Percentiles rank a stretch among this genome's conserved stretches.
These are phyloP conservation scores for Backusella australiensis DNA, from an alignment of 192 early-diverging fungal genomes.

Conservation along the genomic window DNA sequence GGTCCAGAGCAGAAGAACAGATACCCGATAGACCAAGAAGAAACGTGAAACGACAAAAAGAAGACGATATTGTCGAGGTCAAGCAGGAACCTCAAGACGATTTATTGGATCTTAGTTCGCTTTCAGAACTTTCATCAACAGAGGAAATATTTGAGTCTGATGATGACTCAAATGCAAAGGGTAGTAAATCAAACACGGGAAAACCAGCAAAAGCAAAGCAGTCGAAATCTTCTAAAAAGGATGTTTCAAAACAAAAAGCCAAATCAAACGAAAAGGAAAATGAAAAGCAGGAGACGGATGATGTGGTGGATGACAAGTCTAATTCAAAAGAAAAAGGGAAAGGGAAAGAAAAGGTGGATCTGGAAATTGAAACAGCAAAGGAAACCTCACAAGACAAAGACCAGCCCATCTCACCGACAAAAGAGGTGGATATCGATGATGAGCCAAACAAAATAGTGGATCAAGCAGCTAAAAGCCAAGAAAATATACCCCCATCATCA, in stretches of 20 bases:
- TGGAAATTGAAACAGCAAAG: background rate
- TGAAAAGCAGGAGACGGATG: background rate
- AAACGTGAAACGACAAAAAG: background rate
- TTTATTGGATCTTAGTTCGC: slow-evolving; percentile 15
- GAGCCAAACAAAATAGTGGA: background rate
- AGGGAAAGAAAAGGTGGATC: background rate
- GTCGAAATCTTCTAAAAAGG: background rate
- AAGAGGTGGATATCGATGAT: background rate
- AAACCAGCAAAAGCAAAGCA: background rate
- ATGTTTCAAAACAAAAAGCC: background rate
- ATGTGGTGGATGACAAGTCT: background rate
- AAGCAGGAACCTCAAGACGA: slow-evolving; percentile 8
- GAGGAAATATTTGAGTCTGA: background rate
- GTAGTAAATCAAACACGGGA: background rate
- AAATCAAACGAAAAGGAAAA: background rate
- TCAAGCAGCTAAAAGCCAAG: background rate
- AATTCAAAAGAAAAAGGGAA: background rate
- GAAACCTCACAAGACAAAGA: background rate
- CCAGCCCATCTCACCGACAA: background rate
- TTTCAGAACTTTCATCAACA: slow-evolving; percentile 26
- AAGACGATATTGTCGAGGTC: background rate
- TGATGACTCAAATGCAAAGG: background rate
- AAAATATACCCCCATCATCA: background rate
- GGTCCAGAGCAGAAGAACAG: background rate
- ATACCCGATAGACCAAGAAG: background rate